phyloP scores from a whole-genome alignment of 2,329 filamentous ascomycete genomes.

The Rugonectria rugulosa region DNA sequence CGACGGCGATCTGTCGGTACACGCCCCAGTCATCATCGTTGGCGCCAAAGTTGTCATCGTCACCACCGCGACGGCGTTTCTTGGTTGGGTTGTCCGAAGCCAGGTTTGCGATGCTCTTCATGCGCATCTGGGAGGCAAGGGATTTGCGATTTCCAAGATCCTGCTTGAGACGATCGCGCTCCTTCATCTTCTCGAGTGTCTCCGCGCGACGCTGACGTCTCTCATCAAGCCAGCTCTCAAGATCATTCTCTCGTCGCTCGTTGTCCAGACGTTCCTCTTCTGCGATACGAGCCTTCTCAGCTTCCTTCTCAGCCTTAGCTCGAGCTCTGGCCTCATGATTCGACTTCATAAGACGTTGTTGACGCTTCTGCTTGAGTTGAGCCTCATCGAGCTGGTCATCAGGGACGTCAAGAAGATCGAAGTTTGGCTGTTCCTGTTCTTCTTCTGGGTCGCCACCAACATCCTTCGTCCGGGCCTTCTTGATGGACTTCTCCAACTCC shows the following conservation, averaged over 20 bases:
- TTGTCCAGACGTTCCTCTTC: conserved; percentile 86
- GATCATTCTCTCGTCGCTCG: conserved; percentile 82
- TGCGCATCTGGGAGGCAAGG: conserved; percentile 92
- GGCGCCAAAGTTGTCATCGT: conserved; percentile 96
- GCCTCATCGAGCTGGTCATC: conserved; percentile 95
- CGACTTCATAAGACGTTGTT: conserved; percentile 91
- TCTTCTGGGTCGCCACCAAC: conserved; percentile 83
- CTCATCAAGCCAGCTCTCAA: conserved; percentile 87
- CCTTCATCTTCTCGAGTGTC: conserved; percentile 85
- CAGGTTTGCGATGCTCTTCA: conserved; percentile 97
- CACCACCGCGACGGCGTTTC: conserved; percentile 84
- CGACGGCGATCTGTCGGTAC: conserved; percentile 90
- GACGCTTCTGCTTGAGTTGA: conserved; percentile 87
- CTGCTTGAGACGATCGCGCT: conserved; percentile 89
- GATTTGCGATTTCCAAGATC: conserved; percentile 97
- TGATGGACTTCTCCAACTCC: conserved; percentile 89
- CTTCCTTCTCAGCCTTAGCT: conserved; percentile 96
- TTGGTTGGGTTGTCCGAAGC: conserved; percentile 87
- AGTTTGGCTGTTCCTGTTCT: conserved; percentile 82
- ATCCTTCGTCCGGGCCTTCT: conserved; percentile 91
- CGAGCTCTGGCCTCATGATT: conserved; percentile 91
- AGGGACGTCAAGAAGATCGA: conserved; percentile 85
- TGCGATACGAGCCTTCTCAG: conserved; percentile 82
- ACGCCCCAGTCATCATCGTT: conserved; percentile 99
- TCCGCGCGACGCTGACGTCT: conserved; percentile 76